Percentiles rank a stretch among this genome's conserved stretches.
phyloP scores from a whole-genome alignment of 2,329 filamentous ascomycete species.

The Diplodia intermedia region DNA sequence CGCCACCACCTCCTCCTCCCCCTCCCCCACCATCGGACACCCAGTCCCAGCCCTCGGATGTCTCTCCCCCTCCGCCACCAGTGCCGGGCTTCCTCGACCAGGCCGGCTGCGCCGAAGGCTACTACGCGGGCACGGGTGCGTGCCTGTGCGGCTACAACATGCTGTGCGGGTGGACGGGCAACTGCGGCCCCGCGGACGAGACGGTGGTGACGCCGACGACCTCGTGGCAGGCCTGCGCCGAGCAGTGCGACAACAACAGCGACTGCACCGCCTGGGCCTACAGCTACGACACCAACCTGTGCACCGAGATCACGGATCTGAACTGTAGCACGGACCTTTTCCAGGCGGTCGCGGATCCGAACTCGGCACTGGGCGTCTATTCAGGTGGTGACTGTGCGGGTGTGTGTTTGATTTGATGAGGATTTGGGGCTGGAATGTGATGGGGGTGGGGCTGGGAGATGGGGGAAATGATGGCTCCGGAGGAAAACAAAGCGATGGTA shows the following conservation, averaged over 20 bases:
- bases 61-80: background rate
- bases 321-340: background rate
- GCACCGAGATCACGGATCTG: conserved; percentile 1
- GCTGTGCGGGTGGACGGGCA: background rate
- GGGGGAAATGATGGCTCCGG: no score
- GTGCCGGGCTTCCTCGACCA: background rate
- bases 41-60: background rate
- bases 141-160: background rate
- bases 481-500: no score
- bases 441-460: no score
- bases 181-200: background rate
- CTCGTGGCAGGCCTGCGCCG: conserved; percentile 10
- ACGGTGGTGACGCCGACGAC: no score
- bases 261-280: conserved; percentile 11
- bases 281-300: background rate
- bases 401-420: conserved; percentile 1
- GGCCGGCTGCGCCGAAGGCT: background rate
- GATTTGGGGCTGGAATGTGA: no score
- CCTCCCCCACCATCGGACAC: background rate
- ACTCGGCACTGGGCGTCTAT: background rate
- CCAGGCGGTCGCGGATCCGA: background rate
- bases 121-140: background rate
- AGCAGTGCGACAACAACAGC: conserved; percentile 21
- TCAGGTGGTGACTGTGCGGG: background rate
- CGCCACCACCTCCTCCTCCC: background rate